A percentile compares a stretch with the other conserved stretches of the same genome.
Conservation (phyloP, 2,329 filamentous ascomycete species). For the Botrytis hyacinthi region DNA sequence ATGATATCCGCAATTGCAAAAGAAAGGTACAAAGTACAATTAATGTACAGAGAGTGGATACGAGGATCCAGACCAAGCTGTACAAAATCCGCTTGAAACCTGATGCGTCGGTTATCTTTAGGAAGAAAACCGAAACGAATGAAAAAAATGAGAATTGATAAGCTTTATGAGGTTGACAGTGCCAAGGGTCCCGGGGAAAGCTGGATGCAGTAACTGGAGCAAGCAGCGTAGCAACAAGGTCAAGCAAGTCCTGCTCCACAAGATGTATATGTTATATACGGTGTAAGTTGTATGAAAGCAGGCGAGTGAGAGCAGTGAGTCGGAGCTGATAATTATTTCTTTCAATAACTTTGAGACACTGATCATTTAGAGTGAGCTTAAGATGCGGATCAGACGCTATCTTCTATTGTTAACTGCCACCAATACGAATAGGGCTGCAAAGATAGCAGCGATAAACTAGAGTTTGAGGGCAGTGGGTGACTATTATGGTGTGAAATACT, state of each 20-base stretch:
- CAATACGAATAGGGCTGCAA: neutral
- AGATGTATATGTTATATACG: neutral
- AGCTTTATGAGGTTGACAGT: neutral
- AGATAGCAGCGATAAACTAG: neutral
- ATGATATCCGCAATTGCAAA: slow-evolving; percentile 7
- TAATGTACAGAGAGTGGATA: neutral
- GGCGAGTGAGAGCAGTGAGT: neutral
- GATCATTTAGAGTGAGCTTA: neutral
- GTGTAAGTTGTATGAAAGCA: neutral
- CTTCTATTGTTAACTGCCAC: neutral
- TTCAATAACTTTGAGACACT: neutral
- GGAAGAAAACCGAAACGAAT: neutral
- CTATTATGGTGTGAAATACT: neutral
- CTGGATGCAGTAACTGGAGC: neutral
- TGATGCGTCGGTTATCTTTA: neutral
- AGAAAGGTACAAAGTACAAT: neutral
- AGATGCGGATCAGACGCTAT: neutral
- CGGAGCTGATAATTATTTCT: neutral
- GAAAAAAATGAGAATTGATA: neutral
- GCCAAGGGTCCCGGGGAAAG: neutral
- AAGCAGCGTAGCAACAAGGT: neutral
- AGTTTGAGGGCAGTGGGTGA: neutral
- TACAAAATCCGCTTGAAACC: neutral
- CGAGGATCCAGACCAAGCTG: neutral
- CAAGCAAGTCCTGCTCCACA: neutral